Evolutionary conservation across 78 protist genomes (phyloP).

Genomic region (Pirum gemmata): DNA sequence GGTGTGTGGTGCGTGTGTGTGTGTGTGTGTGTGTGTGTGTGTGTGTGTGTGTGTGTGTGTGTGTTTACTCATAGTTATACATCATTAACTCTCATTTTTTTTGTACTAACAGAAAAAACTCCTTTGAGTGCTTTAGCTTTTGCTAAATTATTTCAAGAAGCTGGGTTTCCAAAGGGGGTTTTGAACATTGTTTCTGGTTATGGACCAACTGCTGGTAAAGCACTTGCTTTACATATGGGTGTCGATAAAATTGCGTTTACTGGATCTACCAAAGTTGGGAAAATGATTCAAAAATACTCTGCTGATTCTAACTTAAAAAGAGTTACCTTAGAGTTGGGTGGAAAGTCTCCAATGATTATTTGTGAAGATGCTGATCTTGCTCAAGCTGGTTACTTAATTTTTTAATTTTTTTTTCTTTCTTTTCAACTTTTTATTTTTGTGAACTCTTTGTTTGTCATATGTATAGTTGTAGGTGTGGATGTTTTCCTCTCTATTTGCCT

Average conservation of each 20-base stretch:
- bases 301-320: conserved; percentile 7
- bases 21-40: no score
- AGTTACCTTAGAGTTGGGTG: conserved; percentile 77
- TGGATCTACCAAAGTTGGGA: conserved; percentile 67
- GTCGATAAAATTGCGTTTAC: conserved; percentile 80
- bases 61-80: no score
- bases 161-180: conserved; percentile 83
- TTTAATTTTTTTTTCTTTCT: not conserved
- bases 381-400: not conserved
- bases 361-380: conserved; percentile 73
- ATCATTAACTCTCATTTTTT: no score
- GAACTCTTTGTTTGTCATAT: no score
- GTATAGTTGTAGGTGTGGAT: no score
- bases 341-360: conserved; percentile 81
- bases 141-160: conserved; percentile 63
- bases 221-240: conserved; percentile 56
- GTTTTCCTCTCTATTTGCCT: not conserved
- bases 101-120: conserved; percentile 78
- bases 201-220: conserved; percentile 65
- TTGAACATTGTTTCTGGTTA: conserved; percentile 72
- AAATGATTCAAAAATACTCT: not conserved
- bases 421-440: not conserved
- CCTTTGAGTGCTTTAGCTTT: conserved; percentile 74
- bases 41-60: no score
- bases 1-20: no score